Percentiles rank a stretch among this genome's conserved stretches.
These are phyloP conservation scores for Elymus sibiricus DNA, from an alignment of 176 grass and related monocot species.

Conservation along the genomic window DNA sequence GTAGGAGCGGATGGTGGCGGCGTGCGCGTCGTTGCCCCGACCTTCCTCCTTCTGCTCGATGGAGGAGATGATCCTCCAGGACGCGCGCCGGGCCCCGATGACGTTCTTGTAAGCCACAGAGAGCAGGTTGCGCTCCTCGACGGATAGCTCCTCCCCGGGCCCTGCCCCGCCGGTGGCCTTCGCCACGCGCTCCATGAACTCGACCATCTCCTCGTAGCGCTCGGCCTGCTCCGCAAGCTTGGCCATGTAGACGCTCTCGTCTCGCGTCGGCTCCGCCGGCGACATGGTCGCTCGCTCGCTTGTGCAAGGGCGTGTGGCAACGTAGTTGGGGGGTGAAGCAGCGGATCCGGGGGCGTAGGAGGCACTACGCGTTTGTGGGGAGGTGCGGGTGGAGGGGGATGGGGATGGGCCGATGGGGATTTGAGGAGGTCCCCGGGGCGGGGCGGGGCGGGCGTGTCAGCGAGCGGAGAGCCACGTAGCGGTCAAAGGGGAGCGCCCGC, in stretches of 20 bases:
- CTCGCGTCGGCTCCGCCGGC: conserved; percentile 51
- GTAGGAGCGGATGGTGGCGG: conserved; percentile 62
- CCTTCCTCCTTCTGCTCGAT: conserved; percentile 94
- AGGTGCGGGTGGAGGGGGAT: background rate
- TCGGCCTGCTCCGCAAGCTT: conserved; percentile 90
- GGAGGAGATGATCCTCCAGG: conserved; percentile 85
- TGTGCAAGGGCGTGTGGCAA: background rate
- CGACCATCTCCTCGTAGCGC: conserved; percentile 91
- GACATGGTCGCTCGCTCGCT: conserved; percentile 32
- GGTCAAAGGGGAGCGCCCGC: conserved; percentile 1
- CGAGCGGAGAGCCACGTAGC: background rate
- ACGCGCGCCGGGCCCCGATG: conserved; percentile 70
- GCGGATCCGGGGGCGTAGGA: background rate
- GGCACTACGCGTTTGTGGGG: conserved; percentile 20
- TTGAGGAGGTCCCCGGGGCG: conserved; percentile 22
- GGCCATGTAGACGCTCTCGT: conserved; percentile 92
- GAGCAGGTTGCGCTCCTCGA: conserved; percentile 87
- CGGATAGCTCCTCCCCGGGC: conserved; percentile 62
- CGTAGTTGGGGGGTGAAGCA: background rate
- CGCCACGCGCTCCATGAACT: conserved; percentile 88
- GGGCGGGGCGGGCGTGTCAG: background rate
- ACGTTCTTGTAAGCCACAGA: conserved; percentile 94
- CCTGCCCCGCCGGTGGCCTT: conserved; percentile 43
- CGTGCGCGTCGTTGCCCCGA: conserved; percentile 71
- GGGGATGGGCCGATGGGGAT: conserved; percentile 3